These are phyloP conservation scores for Beauveria australis DNA, from an alignment of 2,329 filamentous ascomycete species.

Conservation along the genomic window DNA sequence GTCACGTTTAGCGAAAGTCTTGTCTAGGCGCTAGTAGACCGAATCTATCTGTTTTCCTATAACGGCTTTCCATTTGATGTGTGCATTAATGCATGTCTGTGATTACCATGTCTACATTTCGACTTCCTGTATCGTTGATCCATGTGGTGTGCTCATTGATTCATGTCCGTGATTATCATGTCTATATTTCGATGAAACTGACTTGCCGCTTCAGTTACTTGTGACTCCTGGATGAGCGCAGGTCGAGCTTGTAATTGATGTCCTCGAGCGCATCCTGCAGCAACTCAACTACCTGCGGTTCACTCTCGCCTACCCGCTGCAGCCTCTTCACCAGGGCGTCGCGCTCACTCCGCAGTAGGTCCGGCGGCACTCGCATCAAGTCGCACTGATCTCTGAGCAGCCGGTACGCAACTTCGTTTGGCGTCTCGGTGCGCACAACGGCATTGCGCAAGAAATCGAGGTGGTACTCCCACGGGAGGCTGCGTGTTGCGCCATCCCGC, in stretches of 20 bases:
- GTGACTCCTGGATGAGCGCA: neutral
- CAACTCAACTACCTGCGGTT: conserved; percentile 17
- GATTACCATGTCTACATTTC: neutral
- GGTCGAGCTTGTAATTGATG: conserved; percentile 8
- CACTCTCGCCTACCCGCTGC: conserved; percentile 23
- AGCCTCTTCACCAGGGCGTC: conserved; percentile 21
- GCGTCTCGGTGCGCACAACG: conserved; percentile 21
- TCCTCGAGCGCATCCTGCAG: conserved; percentile 16
- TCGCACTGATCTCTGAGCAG: conserved; percentile 23
- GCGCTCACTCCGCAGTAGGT: conserved; percentile 20
- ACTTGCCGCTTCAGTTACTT: neutral
- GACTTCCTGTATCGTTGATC: neutral
- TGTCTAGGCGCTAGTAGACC: neutral
- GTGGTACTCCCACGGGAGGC: conserved; percentile 33
- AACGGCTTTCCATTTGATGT: neutral
- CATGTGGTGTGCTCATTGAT: neutral
- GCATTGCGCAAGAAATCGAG: conserved; percentile 29
- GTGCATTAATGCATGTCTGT: neutral
- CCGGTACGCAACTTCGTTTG: conserved; percentile 22
- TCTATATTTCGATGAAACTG: neutral
- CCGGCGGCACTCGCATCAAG: conserved; percentile 21
- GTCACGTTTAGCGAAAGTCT: neutral
- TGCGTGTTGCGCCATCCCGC: conserved; percentile 16
- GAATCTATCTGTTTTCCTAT: neutral
- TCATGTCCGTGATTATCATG: neutral